Evolutionary conservation across 345 rosid genomes (phyloP), one percentile per base, ranked within the genome.

Genomic region (Arabidopsis suecica): DNA sequence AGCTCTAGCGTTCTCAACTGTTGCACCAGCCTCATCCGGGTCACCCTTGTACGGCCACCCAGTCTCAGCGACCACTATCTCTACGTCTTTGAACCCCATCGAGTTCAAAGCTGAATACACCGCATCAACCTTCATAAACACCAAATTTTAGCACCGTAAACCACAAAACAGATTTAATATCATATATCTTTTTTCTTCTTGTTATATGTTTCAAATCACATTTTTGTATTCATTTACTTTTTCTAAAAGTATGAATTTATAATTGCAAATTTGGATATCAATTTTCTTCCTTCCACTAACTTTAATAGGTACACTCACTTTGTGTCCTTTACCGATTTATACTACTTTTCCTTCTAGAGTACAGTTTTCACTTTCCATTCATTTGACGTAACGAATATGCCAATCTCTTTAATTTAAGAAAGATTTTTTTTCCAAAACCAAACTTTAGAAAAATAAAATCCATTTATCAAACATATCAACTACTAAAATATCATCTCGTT

Each of bases 41-140:
- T 92, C 99, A 47, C 99, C 99, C 62, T 85, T 88, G 80, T 90
- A 95, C 3, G 99, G 94, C 99, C 99, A 95, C 1, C 99, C 99
- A 4, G 97, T 95, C 84, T 95, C 98, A 6, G 97, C 97, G 7
- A 95, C 97, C 73, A 87, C 76, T 28, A 95, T 95, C 74, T 95
- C 97, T 44, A 95, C 93, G 67, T 84, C 71, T 70, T 87, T 87
- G 64, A 83, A 92, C 6, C 93, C 97, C 81, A 89, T 65, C 0
- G 89, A 48, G 34, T 77, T 78, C 63, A 92, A 69, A 1, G 99
- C 99, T 63, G 97, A 87, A 47, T 71, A 80, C 59, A 90, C 88
- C 2, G 94, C 96, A 85, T 95, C 99, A 18, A 90, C 91, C 98
- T 93, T 78, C 33, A 49, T 20, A 22, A 40, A 37, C 57, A 5